Evolutionary conservation across 2,329 filamentous ascomycete species (phyloP), one percentile per base, ranked within the genome.

Genomic region (Bisporella sp.): DNA sequence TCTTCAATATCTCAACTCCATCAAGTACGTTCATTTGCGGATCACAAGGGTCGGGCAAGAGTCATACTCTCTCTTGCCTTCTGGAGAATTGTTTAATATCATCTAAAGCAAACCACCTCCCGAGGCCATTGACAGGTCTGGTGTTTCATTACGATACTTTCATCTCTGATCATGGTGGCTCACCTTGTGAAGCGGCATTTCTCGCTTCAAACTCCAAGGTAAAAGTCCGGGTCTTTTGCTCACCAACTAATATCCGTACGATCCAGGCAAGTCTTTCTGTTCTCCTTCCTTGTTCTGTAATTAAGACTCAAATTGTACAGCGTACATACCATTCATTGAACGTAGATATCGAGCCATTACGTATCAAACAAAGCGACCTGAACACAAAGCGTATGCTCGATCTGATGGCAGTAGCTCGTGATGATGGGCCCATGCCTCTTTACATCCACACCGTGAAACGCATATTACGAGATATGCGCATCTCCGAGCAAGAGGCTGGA

Each of bases 11-110:
- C 1, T 73, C 78, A 32, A 68, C 72, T 0, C 80, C 80, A 0
- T 79, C 73, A 57, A 82, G 78, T 0, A 69, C 73, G 0, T 84
- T 84, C 60, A 77, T 85, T 29, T 84, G 81, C 52, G 81, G 81
- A 1, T 75, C 76, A 2, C 80, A 84, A 58, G 81, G 80, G 0
- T 77, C 74, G 41, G 81, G 81, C 0, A 84, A 84, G 57, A 78
- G 74, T 29, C 77, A 84, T 51, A 82, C 79, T 0, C 66, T 82
- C 3, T 75, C 77, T 0, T 80, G 75, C 57, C 67, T 85, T 45
- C 67, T 84, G 0, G 79, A 69, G 52, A 74, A 72, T 51, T 72
- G 67, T 46, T 61, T 77, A 1, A 54, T 73, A 1, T 39, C 56
- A 0, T 65, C 59, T 0, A 56, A 64, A 4, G 61, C 74, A 1